These are phyloP conservation scores for Ganoderma sp. DNA, from an alignment of 1,284 basidiomycete species.

Conservation along the genomic window DNA sequence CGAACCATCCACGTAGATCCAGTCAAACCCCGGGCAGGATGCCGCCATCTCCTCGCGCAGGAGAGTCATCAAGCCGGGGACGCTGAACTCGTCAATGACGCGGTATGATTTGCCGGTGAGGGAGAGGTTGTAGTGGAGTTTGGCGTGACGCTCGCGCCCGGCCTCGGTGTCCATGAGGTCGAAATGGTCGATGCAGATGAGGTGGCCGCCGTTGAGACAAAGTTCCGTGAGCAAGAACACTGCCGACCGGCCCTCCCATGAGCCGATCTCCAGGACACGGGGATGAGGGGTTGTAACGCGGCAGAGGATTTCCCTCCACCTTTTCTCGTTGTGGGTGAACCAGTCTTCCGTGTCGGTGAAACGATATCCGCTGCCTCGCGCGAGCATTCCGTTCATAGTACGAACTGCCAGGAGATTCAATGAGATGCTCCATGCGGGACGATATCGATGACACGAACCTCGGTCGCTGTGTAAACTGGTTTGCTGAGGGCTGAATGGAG, in stretches of 20 bases:
- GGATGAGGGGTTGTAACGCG: constrained; percentile 46
- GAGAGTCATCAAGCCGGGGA: constrained; percentile 55
- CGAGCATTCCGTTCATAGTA: background rate
- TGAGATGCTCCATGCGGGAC: background rate
- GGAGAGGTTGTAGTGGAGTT: constrained; percentile 53
- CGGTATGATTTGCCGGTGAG: constrained; percentile 51
- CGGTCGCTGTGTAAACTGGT: background rate
- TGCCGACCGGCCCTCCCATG: constrained; percentile 67
- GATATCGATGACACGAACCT: background rate
- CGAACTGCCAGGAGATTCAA: background rate
- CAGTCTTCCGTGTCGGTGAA: constrained; percentile 63
- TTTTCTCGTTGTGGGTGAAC: constrained; percentile 53
- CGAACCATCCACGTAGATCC: constrained; percentile 65
- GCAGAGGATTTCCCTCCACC: constrained; percentile 51
- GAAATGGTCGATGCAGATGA: constrained; percentile 65
- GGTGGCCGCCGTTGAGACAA: constrained; percentile 49
- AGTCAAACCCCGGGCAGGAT: constrained; percentile 55
- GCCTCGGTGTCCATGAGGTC: constrained; percentile 57
- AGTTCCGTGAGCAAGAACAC: constrained; percentile 57
- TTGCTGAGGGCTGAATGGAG: background rate
- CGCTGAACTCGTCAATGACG: constrained; percentile 58
- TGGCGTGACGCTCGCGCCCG: constrained; percentile 52
- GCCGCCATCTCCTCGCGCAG: constrained; percentile 52
- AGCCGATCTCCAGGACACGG: constrained; percentile 62
- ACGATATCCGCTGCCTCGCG: constrained; percentile 24